Percentiles rank a stretch among this genome's conserved stretches.
Evolutionary conservation across 1,284 basidiomycete genomes (phyloP).

Genomic region (Heterobasidion occidentale): DNA sequence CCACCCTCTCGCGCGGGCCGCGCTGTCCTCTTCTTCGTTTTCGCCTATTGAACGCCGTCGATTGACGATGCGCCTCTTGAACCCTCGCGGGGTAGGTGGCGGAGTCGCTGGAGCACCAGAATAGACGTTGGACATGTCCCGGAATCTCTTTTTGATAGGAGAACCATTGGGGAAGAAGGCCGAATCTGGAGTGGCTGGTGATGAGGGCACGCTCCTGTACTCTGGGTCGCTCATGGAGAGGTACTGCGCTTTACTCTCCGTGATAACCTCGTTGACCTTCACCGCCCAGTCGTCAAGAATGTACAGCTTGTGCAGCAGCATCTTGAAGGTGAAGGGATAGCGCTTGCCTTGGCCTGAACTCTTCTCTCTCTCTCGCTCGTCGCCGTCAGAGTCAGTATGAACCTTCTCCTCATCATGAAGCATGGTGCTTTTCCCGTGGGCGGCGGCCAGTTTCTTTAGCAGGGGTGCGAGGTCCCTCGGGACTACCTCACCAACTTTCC

Average conservation of each 20-base stretch:
- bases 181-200: conserved; percentile 1
- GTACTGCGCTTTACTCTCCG: conserved; percentile 43
- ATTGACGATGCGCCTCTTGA: conserved; percentile 52
- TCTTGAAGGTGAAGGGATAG: conserved; percentile 55
- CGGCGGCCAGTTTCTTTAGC: conserved; percentile 32
- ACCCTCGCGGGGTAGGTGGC: conserved; percentile 14
- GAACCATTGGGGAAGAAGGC: conserved; percentile 5
- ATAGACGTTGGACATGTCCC: conserved; percentile 4
- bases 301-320: conserved; percentile 59
- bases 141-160: conserved; percentile 1
- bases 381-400: neutral
- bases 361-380: neutral
- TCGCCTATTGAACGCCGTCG: conserved; percentile 39
- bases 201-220: neutral
- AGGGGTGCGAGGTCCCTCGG: conserved; percentile 38
- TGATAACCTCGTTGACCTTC: conserved; percentile 48
- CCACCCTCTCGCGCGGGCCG: conserved; percentile 29
- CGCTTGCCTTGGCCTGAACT: conserved; percentile 16
- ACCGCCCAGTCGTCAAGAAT: conserved; percentile 49
- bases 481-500: conserved; percentile 25
- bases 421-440: conserved; percentile 21
- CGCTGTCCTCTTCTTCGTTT: conserved; percentile 9
- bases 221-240: conserved; percentile 28
- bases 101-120: neutral
- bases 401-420: conserved; percentile 1